Conservation (phyloP, 768 basidiomycete genomes). For the Tylopilus rubrobrunneus region DNA sequence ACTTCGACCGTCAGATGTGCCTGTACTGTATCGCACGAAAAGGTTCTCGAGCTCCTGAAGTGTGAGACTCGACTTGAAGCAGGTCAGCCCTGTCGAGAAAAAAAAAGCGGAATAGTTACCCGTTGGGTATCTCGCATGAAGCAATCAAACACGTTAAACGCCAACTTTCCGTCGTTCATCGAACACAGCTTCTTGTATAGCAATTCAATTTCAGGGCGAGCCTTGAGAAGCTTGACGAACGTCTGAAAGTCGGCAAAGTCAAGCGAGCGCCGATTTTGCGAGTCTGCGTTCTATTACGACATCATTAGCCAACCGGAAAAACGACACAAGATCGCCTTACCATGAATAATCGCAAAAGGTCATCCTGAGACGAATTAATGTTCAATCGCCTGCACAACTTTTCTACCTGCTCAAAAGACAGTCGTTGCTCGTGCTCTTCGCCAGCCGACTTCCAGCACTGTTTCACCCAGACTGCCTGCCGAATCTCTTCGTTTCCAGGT, state of each 20-base stretch:
- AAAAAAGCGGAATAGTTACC: constrained; percentile 28
- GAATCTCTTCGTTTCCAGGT: constrained; percentile 55
- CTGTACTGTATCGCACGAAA: constrained; percentile 35
- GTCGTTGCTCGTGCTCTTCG: constrained; percentile 52
- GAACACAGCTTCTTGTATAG: constrained; percentile 49
- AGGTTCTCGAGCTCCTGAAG: constrained; percentile 32
- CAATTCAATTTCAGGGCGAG: constrained; percentile 75
- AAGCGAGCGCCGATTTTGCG: constrained; percentile 50
- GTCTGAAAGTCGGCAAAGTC: constrained; percentile 76
- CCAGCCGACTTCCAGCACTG: constrained; percentile 81
- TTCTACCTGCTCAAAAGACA: constrained; percentile 72
- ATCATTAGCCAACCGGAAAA: neutral
- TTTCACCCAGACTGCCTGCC: constrained; percentile 72
- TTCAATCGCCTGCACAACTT: constrained; percentile 69
- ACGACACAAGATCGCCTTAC: constrained; percentile 28
- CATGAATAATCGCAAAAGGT: constrained; percentile 56
- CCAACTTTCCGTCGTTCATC: constrained; percentile 30
- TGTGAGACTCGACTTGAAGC: constrained; percentile 33
- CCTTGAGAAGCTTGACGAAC: constrained; percentile 80
- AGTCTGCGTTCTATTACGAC: constrained; percentile 56
- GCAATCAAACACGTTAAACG: constrained; percentile 38
- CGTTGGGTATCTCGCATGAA: constrained; percentile 55
- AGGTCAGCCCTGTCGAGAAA: constrained; percentile 8
- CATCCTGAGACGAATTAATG: constrained; percentile 50
- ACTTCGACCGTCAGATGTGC: neutral